These are phyloP conservation scores for Aureobasidium namibiae DNA, from an alignment of 2,329 filamentous ascomycete species.

Conservation along the genomic window DNA sequence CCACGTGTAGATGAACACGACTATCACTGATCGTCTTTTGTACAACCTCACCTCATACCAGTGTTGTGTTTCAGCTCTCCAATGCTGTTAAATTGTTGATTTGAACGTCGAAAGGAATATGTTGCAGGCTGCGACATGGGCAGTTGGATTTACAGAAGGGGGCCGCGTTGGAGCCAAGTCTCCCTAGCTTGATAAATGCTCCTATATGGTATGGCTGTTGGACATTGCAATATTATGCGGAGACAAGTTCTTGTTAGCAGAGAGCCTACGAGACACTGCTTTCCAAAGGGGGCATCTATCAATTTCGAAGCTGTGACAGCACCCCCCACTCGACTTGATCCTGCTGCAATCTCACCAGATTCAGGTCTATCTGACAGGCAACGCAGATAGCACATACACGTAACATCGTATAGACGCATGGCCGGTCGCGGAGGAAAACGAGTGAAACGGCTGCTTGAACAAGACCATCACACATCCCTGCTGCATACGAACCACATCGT, in stretches of 20 bases:
- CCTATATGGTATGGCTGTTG: not conserved
- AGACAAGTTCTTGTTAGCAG: not conserved
- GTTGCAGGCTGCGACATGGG: not conserved
- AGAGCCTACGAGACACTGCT: not conserved
- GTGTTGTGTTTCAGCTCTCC: not conserved
- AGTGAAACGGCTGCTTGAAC: not conserved
- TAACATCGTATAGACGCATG: not conserved
- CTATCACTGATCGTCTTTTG: not conserved
- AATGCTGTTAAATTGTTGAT: not conserved
- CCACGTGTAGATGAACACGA: not conserved
- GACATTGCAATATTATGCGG: not conserved
- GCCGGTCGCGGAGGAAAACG: not conserved
- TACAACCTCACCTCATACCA: slow-evolving; percentile 1
- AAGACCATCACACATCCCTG: not conserved
- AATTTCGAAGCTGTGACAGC: not conserved
- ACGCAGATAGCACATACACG: not conserved
- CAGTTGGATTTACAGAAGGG: not conserved
- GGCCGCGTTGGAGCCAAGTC: no score
- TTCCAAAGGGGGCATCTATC: not conserved
- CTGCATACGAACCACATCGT: not conserved
- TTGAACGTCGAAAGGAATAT: not conserved
- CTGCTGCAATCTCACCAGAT: not conserved
- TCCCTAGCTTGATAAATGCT: not conserved
- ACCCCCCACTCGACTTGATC: not conserved
- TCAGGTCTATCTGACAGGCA: not conserved